These are phyloP conservation scores for Leccinum sublutescens DNA, from an alignment of 768 basidiomycete species.

Conservation along the genomic window DNA sequence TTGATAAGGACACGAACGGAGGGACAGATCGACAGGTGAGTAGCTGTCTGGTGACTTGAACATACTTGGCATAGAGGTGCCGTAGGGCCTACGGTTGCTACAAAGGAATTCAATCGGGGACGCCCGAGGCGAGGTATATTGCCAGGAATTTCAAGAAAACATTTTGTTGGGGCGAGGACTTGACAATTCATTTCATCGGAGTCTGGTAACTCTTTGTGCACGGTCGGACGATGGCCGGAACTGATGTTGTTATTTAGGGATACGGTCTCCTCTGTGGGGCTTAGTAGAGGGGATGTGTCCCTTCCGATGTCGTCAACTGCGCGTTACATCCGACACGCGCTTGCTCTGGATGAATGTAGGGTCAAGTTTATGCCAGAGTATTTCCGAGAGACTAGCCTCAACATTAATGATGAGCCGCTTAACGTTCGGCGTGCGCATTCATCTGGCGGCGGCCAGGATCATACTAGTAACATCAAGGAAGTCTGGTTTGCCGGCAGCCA, in stretches of 20 bases:
- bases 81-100: background rate
- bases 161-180: background rate
- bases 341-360: background rate
- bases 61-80: background rate
- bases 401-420: constrained; percentile 3
- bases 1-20: background rate
- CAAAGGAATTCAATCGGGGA: background rate
- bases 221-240: background rate
- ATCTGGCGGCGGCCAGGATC: background rate
- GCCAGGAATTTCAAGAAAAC: background rate
- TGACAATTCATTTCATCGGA: constrained; percentile 36
- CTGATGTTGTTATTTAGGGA: constrained; percentile 37
- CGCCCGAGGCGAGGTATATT: background rate
- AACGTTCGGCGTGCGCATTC: background rate
- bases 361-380: background rate
- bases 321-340: background rate
- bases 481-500: background rate
- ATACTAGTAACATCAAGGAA: constrained; percentile 32
- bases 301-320: constrained; percentile 56
- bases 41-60: background rate
- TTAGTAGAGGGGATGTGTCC: constrained; percentile 40
- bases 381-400: constrained; percentile 21
- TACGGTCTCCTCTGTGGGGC: constrained; percentile 43
- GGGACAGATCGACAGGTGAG: background rate
- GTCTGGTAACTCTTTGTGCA: constrained; percentile 38